Percentiles rank a stretch among this genome's conserved stretches.
phyloP scores from a whole-genome alignment of 2,329 filamentous ascomycete species.

The Colletotrichum abscissum region DNA sequence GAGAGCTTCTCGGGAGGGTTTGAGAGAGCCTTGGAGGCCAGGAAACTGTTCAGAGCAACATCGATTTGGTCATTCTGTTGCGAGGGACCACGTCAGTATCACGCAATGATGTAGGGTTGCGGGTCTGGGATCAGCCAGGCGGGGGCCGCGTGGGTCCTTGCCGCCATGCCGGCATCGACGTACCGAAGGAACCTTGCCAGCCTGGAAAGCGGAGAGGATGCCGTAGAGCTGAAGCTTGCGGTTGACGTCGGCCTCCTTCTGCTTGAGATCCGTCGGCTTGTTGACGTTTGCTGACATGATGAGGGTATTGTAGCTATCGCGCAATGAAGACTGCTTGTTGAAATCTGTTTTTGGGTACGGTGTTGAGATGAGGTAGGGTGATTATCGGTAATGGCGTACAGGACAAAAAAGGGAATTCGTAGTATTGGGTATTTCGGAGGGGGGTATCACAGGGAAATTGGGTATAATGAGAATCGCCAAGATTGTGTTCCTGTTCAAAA shows the following conservation, averaged over 20 bases:
- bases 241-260: constrained; percentile 89
- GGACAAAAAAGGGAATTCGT: constrained; percentile 7
- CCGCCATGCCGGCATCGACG: constrained; percentile 45
- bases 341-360: background rate
- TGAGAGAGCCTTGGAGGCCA: constrained; percentile 76
- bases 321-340: background rate
- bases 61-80: constrained; percentile 92
- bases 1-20: constrained; percentile 83
- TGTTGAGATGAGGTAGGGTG: background rate
- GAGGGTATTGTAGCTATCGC: constrained; percentile 15
- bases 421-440: constrained; percentile 5
- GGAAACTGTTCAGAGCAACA: constrained; percentile 89
- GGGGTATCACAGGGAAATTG: constrained; percentile 33
- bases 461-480: constrained; percentile 33
- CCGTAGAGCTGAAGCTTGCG: constrained; percentile 95
- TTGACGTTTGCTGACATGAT: constrained; percentile 68
- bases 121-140: background rate
- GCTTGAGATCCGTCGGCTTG: constrained; percentile 76
- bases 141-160: background rate
- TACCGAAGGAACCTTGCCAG: constrained; percentile 92
- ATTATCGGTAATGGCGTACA: constrained; percentile 18
- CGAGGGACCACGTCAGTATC: constrained; percentile 13
- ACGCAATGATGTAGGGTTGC: background rate
- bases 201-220: constrained; percentile 85
- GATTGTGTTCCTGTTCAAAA: constrained; percentile 24